Evolutionary conservation across 1,284 basidiomycete genomes (phyloP).

Genomic region (Marasmius oreades): DNA sequence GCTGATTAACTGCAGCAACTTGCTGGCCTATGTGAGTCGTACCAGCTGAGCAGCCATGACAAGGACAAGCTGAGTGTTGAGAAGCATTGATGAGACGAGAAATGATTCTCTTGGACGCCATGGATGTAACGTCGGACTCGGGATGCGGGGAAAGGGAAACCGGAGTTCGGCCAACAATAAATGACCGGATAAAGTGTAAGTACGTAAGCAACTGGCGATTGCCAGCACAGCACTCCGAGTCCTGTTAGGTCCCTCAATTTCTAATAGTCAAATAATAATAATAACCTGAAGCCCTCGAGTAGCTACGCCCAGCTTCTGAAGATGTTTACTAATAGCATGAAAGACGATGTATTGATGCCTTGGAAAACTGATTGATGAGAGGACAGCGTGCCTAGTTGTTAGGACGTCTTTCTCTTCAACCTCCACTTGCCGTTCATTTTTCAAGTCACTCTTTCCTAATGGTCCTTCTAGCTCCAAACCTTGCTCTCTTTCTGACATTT

Average conservation of each 20-base stretch:
- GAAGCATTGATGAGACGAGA: conserved; percentile 68
- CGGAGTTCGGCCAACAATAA: background rate
- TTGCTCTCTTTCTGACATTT: conserved; percentile 25
- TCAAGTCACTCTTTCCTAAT: conserved; percentile 11
- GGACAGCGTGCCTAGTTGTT: background rate
- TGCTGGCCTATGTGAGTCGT: conserved; percentile 37
- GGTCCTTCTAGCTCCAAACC: conserved; percentile 30
- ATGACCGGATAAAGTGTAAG: background rate
- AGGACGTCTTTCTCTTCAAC: conserved; percentile 12
- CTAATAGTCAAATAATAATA: no score
- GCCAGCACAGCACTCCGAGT: background rate
- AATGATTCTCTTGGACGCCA: conserved; percentile 61
- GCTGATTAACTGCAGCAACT: conserved; percentile 51
- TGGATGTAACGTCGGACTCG: conserved; percentile 26
- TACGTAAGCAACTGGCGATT: background rate
- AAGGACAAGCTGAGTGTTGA: conserved; percentile 72
- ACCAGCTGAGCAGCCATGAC: conserved; percentile 59
- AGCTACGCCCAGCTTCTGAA: no score
- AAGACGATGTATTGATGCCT: no score
- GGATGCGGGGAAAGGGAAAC: conserved; percentile 7
- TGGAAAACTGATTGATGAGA: no score
- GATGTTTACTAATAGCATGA: no score
- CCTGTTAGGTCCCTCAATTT: background rate
- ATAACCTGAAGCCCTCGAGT: no score
- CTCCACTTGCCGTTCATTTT: conserved; percentile 10